These are phyloP conservation scores for Phytophthora pisi DNA, from an alignment of 352 stramenopile genomes.

Conservation along the genomic window DNA sequence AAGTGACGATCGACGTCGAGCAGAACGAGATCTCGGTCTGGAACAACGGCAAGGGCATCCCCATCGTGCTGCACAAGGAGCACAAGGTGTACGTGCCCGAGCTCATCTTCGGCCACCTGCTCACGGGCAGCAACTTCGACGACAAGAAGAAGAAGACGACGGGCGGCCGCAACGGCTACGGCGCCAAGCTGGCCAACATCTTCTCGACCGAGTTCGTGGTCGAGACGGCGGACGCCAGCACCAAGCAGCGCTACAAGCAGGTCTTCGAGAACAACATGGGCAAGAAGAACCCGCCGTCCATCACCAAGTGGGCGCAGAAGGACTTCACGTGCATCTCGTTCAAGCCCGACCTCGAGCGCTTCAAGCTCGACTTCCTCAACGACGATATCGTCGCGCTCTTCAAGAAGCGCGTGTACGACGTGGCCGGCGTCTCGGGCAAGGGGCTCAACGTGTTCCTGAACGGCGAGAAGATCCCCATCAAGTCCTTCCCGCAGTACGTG, in stretches of 20 bases:
- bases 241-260: slow-evolving; percentile 94
- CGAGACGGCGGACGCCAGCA: slow-evolving; percentile 95
- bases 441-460: slow-evolving; percentile 95
- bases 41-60: slow-evolving; percentile 99
- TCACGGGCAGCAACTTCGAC: slow-evolving; percentile 99
- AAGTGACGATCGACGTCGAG: slow-evolving; percentile 94
- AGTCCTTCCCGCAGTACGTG: slow-evolving; percentile 95
- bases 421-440: slow-evolving; percentile 95
- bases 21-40: slow-evolving; percentile 95
- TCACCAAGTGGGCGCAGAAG: slow-evolving; percentile 81
- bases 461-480: slow-evolving; percentile 91
- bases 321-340: slow-evolving; percentile 98
- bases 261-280: slow-evolving; percentile 95
- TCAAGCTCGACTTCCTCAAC: slow-evolving; percentile 93
- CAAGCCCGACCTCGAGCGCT: slow-evolving; percentile 93
- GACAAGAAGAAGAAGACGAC: slow-evolving; percentile 96
- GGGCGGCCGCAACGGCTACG: slow-evolving; percentile 97
- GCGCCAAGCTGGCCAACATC: slow-evolving; percentile 99
- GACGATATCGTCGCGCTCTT: slow-evolving; percentile 96
- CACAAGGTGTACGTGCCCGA: slow-evolving; percentile 98
- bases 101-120: slow-evolving; percentile 97
- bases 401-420: slow-evolving; percentile 97
- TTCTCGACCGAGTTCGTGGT: slow-evolving; percentile 99
- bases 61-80: slow-evolving; percentile 96
- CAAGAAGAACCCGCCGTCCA: slow-evolving; percentile 85